These are phyloP conservation scores for Penicillium sp. DNA, from an alignment of 2,329 filamentous ascomycete genomes.

Conservation along the genomic window DNA sequence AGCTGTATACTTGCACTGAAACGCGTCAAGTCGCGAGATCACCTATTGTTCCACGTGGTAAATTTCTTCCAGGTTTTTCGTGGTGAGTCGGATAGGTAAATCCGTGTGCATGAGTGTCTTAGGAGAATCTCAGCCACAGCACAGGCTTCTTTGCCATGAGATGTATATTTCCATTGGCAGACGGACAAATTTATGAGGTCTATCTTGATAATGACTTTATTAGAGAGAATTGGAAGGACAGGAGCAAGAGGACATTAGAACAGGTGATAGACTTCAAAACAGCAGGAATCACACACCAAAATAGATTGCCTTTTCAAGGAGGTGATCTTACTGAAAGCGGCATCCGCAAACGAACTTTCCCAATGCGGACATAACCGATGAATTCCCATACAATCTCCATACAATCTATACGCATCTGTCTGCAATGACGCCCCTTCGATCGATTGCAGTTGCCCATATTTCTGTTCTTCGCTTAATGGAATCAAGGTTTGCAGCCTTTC, in stretches of 20 bases:
- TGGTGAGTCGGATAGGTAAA: rapidly evolving
- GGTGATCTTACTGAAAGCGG: conserved; percentile 1
- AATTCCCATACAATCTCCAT: neutral
- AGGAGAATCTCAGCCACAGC: neutral
- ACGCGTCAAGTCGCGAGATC: too few relatives aligned
- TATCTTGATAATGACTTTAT: neutral
- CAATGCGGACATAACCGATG: conserved; percentile 5
- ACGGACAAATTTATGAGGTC: neutral
- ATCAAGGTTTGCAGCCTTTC: conserved; percentile 1
- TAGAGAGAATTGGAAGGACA: neutral
- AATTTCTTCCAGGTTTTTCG: neutral
- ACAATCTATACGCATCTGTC: neutral
- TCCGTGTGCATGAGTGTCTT: neutral
- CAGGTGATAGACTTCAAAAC: neutral
- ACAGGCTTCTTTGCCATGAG: neutral
- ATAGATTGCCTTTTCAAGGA: neutral
- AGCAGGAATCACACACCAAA: neutral
- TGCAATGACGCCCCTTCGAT: neutral
- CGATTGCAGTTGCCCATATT: conserved; percentile 11
- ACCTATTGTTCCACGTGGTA: too few relatives aligned
- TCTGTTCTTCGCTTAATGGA: conserved; percentile 2
- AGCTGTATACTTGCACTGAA: neutral
- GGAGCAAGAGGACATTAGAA: neutral
- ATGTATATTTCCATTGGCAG: neutral
- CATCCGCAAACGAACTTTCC: conserved; percentile 18